These are phyloP conservation scores for Gonapodya prolifera DNA, from an alignment of 192 early-diverging fungal genomes.

Conservation along the genomic window DNA sequence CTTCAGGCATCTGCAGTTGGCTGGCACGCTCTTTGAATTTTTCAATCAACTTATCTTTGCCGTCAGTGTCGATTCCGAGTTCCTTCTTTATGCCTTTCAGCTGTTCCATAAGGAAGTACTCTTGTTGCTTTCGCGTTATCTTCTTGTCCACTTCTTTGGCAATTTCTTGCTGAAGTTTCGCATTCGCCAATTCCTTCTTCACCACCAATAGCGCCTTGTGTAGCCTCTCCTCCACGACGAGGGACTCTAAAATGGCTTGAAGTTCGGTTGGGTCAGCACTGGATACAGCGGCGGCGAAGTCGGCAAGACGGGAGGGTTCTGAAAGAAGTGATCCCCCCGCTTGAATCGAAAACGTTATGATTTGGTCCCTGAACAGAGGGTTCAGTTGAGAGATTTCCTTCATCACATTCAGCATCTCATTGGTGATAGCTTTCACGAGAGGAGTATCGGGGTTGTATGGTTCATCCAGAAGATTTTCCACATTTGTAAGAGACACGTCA, in stretches of 20 bases:
- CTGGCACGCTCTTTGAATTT: conserved; percentile 80
- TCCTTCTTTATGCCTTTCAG: conserved; percentile 99
- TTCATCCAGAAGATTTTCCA: conserved; percentile 75
- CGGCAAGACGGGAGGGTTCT: conserved; percentile 86
- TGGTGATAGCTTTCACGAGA: conserved; percentile 79
- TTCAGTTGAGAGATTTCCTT: conserved; percentile 93
- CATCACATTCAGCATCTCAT: conserved; percentile 90
- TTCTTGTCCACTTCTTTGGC: conserved; percentile 95
- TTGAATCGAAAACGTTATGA: conserved; percentile 93
- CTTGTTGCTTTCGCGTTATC: conserved; percentile 92
- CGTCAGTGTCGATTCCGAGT: conserved; percentile 91
- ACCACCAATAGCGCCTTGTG: conserved; percentile 84
- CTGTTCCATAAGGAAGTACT: conserved; percentile 99
- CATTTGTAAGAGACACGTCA: conserved; percentile 71
- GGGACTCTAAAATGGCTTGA: conserved; percentile 80
- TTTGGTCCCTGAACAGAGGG: conserved; percentile 95
- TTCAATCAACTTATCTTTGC: conserved; percentile 94
- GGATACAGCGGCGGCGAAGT: conserved; percentile 95
- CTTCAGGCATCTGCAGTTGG: conserved; percentile 78
- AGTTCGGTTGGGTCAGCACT: conserved; percentile 83
- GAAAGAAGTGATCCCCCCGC: conserved; percentile 91
- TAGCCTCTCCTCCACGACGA: conserved; percentile 80
- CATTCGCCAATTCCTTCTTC: conserved; percentile 96
- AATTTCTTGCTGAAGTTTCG: conserved; percentile 95
- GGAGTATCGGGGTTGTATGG: conserved; percentile 76